Conservation (phyloP, 495 filamentous ascomycete species). For the Tuber indicum region DNA sequence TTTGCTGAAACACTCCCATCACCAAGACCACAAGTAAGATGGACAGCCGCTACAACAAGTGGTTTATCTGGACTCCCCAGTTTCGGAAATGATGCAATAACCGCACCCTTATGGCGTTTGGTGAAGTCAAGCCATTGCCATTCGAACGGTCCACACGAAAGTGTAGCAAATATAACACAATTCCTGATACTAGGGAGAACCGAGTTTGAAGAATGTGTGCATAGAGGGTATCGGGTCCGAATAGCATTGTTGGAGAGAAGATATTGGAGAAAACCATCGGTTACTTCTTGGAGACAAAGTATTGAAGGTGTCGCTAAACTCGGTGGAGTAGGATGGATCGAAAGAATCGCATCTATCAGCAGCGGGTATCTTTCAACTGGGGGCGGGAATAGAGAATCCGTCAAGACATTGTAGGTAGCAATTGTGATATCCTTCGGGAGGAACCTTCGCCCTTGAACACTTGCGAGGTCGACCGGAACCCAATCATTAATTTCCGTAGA, state of each 20-base stretch:
- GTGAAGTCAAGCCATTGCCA: constrained; percentile 49
- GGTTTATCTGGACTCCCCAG: constrained; percentile 36
- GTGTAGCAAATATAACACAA: constrained; percentile 50
- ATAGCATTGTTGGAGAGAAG: constrained; percentile 48
- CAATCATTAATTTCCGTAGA: constrained; percentile 39
- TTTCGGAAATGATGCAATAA: constrained; percentile 46
- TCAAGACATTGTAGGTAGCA: constrained; percentile 54
- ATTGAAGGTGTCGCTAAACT: constrained; percentile 45
- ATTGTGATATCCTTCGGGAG: constrained; percentile 42
- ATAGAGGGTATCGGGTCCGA: constrained; percentile 48
- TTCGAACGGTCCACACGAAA: constrained; percentile 44
- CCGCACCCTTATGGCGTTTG: constrained; percentile 49
- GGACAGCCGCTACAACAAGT: constrained; percentile 49
- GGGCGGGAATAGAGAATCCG: constrained; percentile 50
- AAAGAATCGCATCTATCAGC: constrained; percentile 42
- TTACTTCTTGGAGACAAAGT: constrained; percentile 55
- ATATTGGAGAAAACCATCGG: constrained; percentile 52
- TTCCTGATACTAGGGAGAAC: constrained; percentile 53
- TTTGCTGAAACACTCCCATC: constrained; percentile 51
- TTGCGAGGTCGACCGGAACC: constrained; percentile 11
- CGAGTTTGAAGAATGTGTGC: constrained; percentile 49
- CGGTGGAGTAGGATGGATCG: constrained; percentile 24
- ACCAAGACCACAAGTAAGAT: constrained; percentile 52
- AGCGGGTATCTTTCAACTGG: constrained; percentile 49
- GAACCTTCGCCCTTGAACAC: constrained; percentile 5